phyloP scores from a whole-genome alignment of 2,329 filamentous ascomycete species.

The Talaromyces sp. region DNA sequence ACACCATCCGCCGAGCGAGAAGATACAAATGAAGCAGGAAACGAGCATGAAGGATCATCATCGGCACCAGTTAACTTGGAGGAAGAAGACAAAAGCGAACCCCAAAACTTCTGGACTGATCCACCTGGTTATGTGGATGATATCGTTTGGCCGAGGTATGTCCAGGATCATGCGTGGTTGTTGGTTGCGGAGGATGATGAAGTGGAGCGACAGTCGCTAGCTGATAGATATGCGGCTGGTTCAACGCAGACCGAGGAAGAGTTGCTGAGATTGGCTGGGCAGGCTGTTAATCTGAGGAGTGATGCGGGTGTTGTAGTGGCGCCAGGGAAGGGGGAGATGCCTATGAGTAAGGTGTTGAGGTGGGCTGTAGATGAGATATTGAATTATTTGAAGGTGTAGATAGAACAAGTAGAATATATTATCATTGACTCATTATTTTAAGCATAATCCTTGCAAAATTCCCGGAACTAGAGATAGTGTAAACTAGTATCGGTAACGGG shows the following conservation, averaged over 20 bases:
- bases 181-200: conserved; percentile 67
- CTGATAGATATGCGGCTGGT: neutral
- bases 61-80: conserved; percentile 27
- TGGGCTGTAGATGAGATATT: conserved; percentile 68
- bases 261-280: conserved; percentile 30
- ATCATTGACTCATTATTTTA: neutral
- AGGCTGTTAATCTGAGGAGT: conserved; percentile 44
- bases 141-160: conserved; percentile 95
- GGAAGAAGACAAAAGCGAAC: conserved; percentile 29
- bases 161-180: conserved; percentile 73
- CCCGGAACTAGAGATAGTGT: neutral
- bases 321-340: conserved; percentile 52
- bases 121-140: conserved; percentile 91
- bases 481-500: conserved; percentile 62
- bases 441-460: neutral
- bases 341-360: conserved; percentile 60
- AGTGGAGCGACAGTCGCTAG: conserved; percentile 23
- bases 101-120: conserved; percentile 87
- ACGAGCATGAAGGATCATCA: neutral
- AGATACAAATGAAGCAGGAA: neutral
- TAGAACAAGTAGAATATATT: neutral
- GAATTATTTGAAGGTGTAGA: conserved; percentile 25
- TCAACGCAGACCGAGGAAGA: conserved; percentile 37
- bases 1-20: conserved; percentile 21
- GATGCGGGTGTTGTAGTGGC: conserved; percentile 45